Evolutionary conservation across 2,329 filamentous ascomycete genomes (phyloP), one percentile per base, ranked within the genome.

Genomic region (Curvularia hawaiiensis): DNA sequence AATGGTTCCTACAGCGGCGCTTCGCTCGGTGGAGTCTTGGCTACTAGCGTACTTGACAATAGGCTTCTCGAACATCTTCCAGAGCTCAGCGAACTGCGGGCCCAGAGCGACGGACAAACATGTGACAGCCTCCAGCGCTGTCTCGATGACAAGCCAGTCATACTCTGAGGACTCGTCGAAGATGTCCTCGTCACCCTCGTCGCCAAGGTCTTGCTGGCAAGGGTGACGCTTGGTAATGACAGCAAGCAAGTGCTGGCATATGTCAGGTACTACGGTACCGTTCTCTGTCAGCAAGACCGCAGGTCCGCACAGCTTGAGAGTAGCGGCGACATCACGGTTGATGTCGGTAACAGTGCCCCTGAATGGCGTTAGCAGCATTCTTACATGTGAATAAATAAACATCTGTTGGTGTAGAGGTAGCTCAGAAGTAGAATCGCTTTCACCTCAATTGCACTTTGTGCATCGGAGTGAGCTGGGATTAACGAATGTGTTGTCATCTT

Each of bases 381-480:
- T 50, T 44, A n/a, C 24, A 58, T 50, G 26, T 31, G 24, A 39
- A 40, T 60, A 20, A 22, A 54, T 4, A 60, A 61, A 30, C 39
- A 67, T 57, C 43, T 62, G 68, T 58, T 62, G 66, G 67, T 80
- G 79, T 82, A 79, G 78, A 72, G 75, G 78, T 78, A 59, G 66
- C 74, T 83, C 80, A 84, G 81, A 79, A 82, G 82, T 78, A 82
- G 79, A 83, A 80, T 84, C 89, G 92, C 82, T 80, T 96, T 95
- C 88, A 88, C 91, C 92, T 90, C 92, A 96, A 88, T 81, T 87
- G 87, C 90, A 87, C 76, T 65, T 81, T 85, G 81, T 85, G 91
- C 88, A 89, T 98, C 90, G 91, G 91, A 97, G 93, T 97, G 94
- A 97, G 93, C 93, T 97, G 93, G 92, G 94, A 94, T 86, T 94